Evolutionary conservation across 2,329 filamentous ascomycete genomes (phyloP).

Genomic region (Didymella sp.): DNA sequence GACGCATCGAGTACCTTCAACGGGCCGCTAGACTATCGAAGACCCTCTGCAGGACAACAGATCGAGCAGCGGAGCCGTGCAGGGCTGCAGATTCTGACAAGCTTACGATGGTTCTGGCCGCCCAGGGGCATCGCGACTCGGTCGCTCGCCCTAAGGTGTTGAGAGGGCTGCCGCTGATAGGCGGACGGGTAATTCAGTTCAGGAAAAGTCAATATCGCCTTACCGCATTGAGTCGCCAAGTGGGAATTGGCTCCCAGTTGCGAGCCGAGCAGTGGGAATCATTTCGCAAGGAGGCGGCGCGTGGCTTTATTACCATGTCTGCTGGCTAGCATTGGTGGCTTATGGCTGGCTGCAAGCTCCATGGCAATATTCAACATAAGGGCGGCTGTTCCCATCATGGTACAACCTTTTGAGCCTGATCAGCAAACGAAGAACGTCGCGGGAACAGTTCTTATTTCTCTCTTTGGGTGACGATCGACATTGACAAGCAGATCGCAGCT

Average conservation of each 20-base stretch:
- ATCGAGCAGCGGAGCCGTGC: conserved; percentile 15
- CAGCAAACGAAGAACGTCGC: conserved; percentile 23
- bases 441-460: conserved; percentile 20
- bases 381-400: conserved; percentile 31
- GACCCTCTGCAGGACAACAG: conserved; percentile 17
- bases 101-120: conserved; percentile 15
- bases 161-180: conserved; percentile 25
- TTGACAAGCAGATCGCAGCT: conserved; percentile 16
- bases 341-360: conserved; percentile 30
- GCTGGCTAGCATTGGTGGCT: conserved; percentile 31
- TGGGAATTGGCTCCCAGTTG: conserved; percentile 25
- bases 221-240: conserved; percentile 11
- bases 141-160: conserved; percentile 6
- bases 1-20: conserved; percentile 16
- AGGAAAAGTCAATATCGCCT: conserved; percentile 19
- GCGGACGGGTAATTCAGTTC: conserved; percentile 16
- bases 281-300: conserved; percentile 28
- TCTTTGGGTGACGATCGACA: conserved; percentile 35
- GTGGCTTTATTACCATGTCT: conserved; percentile 39
- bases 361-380: conserved; percentile 40
- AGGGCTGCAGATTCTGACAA: conserved; percentile 23
- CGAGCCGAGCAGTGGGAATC: conserved; percentile 29
- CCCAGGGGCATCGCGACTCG: conserved; percentile 8
- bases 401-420: conserved; percentile 26
- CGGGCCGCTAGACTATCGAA: conserved; percentile 22